These are phyloP conservation scores for Kodamaea restingae DNA, from an alignment of 805 yeast genomes.

Conservation along the genomic window DNA sequence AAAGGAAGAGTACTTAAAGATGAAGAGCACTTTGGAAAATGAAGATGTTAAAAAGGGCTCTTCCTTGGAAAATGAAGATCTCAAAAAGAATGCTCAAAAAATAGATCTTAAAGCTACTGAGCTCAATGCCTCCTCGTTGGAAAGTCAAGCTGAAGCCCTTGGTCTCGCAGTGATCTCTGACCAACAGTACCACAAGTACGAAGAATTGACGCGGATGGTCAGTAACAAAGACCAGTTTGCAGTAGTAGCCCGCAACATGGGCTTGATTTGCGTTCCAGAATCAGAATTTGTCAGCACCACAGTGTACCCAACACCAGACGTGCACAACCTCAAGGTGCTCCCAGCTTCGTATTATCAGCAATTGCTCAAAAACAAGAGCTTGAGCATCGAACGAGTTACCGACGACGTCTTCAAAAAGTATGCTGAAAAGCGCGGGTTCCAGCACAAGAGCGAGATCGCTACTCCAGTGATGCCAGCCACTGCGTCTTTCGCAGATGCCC, in stretches of 20 bases:
- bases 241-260: slow-evolving; percentile 22
- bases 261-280: slow-evolving; percentile 54
- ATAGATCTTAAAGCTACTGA: too few relatives aligned
- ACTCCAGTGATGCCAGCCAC: slow-evolving; percentile 21
- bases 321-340: slow-evolving; percentile 54
- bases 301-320: slow-evolving; percentile 51
- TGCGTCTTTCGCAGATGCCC: slow-evolving; percentile 12
- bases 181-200: slow-evolving; percentile 23
- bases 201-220: slow-evolving; percentile 15
- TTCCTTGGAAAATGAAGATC: too few relatives aligned
- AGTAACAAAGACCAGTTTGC: slow-evolving; percentile 12
- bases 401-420: slow-evolving; percentile 44
- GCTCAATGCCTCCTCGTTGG: too few relatives aligned
- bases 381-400: slow-evolving; percentile 42
- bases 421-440: slow-evolving; percentile 49
- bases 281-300: slow-evolving; percentile 62
- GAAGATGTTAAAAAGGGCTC: too few relatives aligned
- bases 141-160: slow-evolving; percentile 34
- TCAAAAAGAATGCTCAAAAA: too few relatives aligned
- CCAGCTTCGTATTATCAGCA: slow-evolving; percentile 64
- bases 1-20: slow-evolving; percentile 24
- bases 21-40: too few relatives aligned
- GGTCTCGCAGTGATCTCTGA: slow-evolving; percentile 36
- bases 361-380: slow-evolving; percentile 36
- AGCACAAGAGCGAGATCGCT: slow-evolving; percentile 20